phyloP scores from a whole-genome alignment of 441 rosid genomes.

The Sinapis alba region DNA sequence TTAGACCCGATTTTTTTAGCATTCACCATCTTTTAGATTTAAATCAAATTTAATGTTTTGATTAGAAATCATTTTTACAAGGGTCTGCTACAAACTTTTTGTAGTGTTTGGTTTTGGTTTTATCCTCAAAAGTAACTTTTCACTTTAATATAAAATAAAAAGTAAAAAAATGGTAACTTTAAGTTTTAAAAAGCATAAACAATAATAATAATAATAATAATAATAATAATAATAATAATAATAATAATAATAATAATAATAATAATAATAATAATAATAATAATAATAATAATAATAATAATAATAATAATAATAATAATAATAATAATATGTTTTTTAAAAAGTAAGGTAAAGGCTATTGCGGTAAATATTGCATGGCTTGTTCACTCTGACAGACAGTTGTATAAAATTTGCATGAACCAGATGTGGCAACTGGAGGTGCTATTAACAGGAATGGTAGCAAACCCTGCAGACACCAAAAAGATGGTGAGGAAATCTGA shows the following conservation, averaged over 20 bases:
- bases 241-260: too few relatives aligned
- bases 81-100: not conserved
- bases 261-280: too few relatives aligned
- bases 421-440: slow-evolving; percentile 89
- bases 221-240: too few relatives aligned
- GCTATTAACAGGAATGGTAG: slow-evolving; percentile 70
- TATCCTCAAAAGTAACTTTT: not conserved
- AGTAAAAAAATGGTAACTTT: too few relatives aligned
- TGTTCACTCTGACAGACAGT: slow-evolving; percentile 5
- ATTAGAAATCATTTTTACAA: not conserved
- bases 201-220: too few relatives aligned
- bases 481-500: slow-evolving; percentile 33
- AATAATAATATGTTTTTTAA: too few relatives aligned
- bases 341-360: not conserved
- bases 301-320: too few relatives aligned
- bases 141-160: not conserved
- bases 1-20: not conserved
- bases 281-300: too few relatives aligned
- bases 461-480: slow-evolving; percentile 30
- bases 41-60: not conserved
- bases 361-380: not conserved
- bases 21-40: not conserved
- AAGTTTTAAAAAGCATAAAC: not conserved
- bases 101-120: not conserved
- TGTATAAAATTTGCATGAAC: not conserved